Percentiles rank a stretch among this genome's conserved stretches.
These are phyloP conservation scores for Quercus engelmannii DNA, from an alignment of 306 rosid genomes.

Conservation along the genomic window DNA sequence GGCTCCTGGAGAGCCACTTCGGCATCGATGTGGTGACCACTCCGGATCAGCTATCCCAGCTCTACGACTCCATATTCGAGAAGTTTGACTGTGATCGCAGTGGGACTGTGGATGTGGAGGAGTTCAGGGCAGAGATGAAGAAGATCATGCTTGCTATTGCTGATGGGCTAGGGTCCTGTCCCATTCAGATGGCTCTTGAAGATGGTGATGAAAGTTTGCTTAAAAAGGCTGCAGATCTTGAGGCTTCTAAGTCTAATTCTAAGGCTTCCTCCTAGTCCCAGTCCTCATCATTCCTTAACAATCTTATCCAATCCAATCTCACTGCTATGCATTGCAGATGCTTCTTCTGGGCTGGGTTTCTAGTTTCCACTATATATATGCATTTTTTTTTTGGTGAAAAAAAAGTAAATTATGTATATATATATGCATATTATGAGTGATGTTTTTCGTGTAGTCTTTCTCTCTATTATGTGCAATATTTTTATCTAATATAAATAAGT, in stretches of 20 bases:
- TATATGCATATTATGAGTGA: too few relatives aligned
- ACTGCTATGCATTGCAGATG: background rate
- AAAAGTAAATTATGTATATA: too few relatives aligned
- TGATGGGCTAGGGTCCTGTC: slow-evolving; percentile 73
- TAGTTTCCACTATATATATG: too few relatives aligned
- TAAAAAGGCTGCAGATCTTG: slow-evolving; percentile 82
- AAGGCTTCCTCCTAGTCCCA: background rate
- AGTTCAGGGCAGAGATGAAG: slow-evolving; percentile 76
- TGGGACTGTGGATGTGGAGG: slow-evolving; percentile 56
- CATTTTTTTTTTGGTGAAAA: too few relatives aligned
- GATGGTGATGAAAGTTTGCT: slow-evolving; percentile 51
- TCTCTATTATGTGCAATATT: too few relatives aligned
- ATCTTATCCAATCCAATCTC: too few relatives aligned
- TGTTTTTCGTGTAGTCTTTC: too few relatives aligned
- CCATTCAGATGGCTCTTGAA: slow-evolving; percentile 81
- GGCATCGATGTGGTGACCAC: slow-evolving; percentile 70
- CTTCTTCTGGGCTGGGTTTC: background rate
- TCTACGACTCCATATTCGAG: slow-evolving; percentile 80
- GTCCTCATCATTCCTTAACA: background rate
- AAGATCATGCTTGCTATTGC: slow-evolving; percentile 83
- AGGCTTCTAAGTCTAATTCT: slow-evolving; percentile 53
- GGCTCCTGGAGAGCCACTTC: slow-evolving; percentile 71
- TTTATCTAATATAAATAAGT: too few relatives aligned
- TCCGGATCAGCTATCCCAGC: slow-evolving; percentile 54
- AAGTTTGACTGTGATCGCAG: slow-evolving; percentile 58